phyloP scores from a whole-genome alignment of 1,284 basidiomycete genomes.

The Papiliotrema laurentii region DNA sequence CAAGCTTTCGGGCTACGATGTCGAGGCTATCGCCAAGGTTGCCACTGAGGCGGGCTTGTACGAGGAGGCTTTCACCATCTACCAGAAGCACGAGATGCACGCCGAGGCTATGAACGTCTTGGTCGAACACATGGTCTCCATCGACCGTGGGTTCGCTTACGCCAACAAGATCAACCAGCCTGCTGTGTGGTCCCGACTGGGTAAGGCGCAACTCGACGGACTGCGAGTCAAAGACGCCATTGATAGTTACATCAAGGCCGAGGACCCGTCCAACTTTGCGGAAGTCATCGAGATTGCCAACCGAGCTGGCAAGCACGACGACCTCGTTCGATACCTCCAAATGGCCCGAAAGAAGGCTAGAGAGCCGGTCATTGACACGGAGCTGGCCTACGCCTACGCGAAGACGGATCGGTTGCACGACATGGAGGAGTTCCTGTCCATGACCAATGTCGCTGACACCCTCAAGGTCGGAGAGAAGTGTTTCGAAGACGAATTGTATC shows the following conservation, averaged over 20 bases:
- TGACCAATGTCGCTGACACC: conserved; percentile 98
- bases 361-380: conserved; percentile 97
- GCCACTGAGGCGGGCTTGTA: conserved; percentile 93
- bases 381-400: conserved; percentile 92
- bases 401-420: conserved; percentile 96
- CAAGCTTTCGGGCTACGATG: conserved; percentile 93
- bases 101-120: conserved; percentile 95
- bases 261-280: conserved; percentile 89
- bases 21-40: conserved; percentile 92
- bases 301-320: conserved; percentile 96
- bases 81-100: conserved; percentile 91
- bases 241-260: conserved; percentile 98
- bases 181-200: conserved; percentile 94
- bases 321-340: conserved; percentile 94
- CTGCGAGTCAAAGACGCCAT: conserved; percentile 98
- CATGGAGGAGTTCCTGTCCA: conserved; percentile 98
- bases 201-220: conserved; percentile 98
- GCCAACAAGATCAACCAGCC: conserved; percentile 96
- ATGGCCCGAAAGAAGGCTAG: conserved; percentile 98
- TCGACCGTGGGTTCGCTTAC: conserved; percentile 94
- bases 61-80: conserved; percentile 95
- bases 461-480: conserved; percentile 97
- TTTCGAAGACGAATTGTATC: conserved; percentile 97
- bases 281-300: conserved; percentile 97
- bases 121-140: conserved; percentile 96